These are phyloP conservation scores for Phytophthora pini DNA, from an alignment of 352 stramenopile genomes.

Conservation along the genomic window DNA sequence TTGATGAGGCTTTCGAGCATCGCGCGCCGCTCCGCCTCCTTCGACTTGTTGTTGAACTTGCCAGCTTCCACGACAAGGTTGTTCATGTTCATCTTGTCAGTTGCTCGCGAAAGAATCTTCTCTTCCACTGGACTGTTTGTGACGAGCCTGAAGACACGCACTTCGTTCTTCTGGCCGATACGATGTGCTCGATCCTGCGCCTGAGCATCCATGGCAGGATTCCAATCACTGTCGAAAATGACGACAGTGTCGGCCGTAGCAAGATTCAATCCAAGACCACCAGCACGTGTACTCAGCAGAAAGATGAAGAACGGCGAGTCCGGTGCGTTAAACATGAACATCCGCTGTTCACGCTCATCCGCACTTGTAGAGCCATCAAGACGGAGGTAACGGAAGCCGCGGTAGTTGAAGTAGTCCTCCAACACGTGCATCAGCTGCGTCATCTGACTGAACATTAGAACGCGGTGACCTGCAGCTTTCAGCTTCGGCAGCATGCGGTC, in stretches of 20 bases:
- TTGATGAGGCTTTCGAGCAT: conserved; percentile 90
- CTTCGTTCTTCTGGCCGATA: conserved; percentile 93
- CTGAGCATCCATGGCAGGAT: conserved; percentile 96
- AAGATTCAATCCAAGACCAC: conserved; percentile 98
- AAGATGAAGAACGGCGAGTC: conserved; percentile 96
- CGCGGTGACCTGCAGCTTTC: conserved; percentile 90
- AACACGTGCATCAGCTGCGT: conserved; percentile 91
- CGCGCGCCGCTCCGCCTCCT: conserved; percentile 84
- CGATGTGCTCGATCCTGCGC: conserved; percentile 92
- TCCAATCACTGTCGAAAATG: conserved; percentile 99
- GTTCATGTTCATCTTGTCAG: conserved; percentile 94
- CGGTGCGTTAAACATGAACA: conserved; percentile 98
- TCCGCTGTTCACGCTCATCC: conserved; percentile 96
- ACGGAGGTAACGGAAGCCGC: conserved; percentile 94
- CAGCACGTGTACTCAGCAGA: conserved; percentile 96
- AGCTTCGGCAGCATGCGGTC: conserved; percentile 97
- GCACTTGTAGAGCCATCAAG: conserved; percentile 97
- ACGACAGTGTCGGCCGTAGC: conserved; percentile 98
- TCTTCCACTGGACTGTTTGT: conserved; percentile 90
- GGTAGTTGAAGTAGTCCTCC: conserved; percentile 91
- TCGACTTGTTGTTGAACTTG: conserved; percentile 90
- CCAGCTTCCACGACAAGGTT: conserved; percentile 90
- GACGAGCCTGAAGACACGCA: conserved; percentile 87
- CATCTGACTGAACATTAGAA: conserved; percentile 94
- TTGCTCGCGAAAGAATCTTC: conserved; percentile 87